Base-by-base conservation (phyloP, 495 filamentous ascomycete species). In the Penicillium roqueforti region DNA sequence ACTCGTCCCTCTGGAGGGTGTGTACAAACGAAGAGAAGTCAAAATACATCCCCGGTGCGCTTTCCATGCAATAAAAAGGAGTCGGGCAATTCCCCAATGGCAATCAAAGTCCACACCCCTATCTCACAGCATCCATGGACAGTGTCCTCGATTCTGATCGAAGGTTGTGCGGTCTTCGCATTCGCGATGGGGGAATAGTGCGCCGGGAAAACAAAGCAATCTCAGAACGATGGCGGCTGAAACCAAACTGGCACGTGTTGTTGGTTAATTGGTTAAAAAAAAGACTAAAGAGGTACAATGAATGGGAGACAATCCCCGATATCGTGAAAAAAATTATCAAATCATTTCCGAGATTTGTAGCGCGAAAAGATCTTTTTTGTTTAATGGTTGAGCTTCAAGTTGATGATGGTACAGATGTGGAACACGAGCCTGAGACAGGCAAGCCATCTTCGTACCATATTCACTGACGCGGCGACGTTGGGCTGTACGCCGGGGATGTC, bases 401-500 rank as follows among this genome's bases (percentile, higher is more conserved):
- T 63, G 61, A 52, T 76, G 70, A 55, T 74, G 59, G 58, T 77
- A 77, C 74, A 77, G 64, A 62, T 63, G 65, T 68, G 64, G 64
- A 70, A 58, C 55, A 61, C 53, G 58, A 51, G 53, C 63, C 62
- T 55, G 53, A 53, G 45, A 47, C 40, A 57, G 58, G 47, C 59
- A 53, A 41, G 52, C 55, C 55, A 38, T 55, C 41, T 60, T 57
- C 39, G 43, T 55, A 40, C 59, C 39, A 53, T 57, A 39, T 64
- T 74, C 55, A 73, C 68, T 72, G 77, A 60, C 73, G 76, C 56
- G 69, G 81, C 66, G 74, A 80, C 72, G 73, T 68, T 56, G 73
- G 72, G 48, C 73, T 76, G 51, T 71, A 78, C 49, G 72, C 69
- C 47, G 77, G 77, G 23, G 76, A 79, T 54, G 75, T 80, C 29